phyloP scores from a whole-genome alignment of 208 protist genomes.

The Leishmania gerbilli region DNA sequence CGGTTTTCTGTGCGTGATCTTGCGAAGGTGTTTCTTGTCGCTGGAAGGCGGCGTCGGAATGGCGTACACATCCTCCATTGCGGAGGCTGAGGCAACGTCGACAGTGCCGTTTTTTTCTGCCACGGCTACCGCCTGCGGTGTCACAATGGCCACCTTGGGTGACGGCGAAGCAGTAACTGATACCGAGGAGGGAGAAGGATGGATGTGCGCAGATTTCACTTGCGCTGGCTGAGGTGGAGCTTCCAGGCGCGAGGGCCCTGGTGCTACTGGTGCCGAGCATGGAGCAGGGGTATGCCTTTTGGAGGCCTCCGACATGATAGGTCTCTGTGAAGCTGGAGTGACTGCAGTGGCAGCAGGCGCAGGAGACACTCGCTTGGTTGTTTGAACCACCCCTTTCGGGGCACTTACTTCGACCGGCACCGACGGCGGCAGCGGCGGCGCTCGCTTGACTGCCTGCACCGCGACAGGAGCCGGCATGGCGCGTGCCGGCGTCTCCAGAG shows the following conservation, averaged over 20 bases:
- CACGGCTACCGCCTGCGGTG: too few species aligned
- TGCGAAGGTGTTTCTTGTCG: neutral
- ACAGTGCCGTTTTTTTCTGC: neutral
- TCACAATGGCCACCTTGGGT: neutral
- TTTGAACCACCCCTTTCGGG: neutral
- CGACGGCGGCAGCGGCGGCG: neutral
- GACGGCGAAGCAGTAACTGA: neutral
- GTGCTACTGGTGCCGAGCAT: neutral
- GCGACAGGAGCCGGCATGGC: neutral
- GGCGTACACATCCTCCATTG: neutral
- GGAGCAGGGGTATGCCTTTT: neutral
- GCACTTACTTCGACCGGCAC: neutral
- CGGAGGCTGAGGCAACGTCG: neutral
- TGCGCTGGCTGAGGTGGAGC: neutral
- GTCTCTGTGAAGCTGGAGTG: neutral
- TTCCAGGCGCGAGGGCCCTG: neutral
- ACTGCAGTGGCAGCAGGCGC: neutral
- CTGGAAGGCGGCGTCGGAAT: neutral
- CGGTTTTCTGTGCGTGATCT: conserved; percentile 3
- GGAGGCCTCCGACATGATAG: neutral
- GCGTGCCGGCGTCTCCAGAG: neutral
- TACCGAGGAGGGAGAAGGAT: neutral
- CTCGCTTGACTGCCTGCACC: conserved; percentile 16
- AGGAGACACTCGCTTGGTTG: neutral
- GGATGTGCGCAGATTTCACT: too few species aligned